These are phyloP conservation scores for Fusarium longipes DNA, from an alignment of 2,329 filamentous ascomycete genomes.

Conservation along the genomic window DNA sequence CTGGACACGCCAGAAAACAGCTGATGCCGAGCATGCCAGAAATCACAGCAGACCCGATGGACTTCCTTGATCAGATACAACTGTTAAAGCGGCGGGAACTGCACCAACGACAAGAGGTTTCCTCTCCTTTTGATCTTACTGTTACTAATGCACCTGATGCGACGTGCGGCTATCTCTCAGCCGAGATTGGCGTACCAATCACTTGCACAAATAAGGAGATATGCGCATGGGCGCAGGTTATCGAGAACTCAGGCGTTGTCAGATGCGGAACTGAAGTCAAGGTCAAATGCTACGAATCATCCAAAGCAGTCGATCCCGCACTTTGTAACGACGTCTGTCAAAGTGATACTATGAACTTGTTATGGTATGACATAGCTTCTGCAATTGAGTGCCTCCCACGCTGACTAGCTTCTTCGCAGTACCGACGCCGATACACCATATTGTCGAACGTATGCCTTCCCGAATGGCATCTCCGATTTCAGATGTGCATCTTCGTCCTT, in stretches of 20 bases:
- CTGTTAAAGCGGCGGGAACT: background rate
- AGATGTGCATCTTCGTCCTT: background rate
- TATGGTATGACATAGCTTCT: background rate
- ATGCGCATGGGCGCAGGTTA: background rate
- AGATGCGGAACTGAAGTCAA: background rate
- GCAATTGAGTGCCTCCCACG: fast-evolving
- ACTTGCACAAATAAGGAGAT: background rate
- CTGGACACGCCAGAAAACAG: background rate
- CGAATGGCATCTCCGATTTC: background rate
- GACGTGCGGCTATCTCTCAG: constrained; percentile 6
- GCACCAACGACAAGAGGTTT: background rate
- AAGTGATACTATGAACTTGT: background rate
- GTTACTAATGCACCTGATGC: background rate
- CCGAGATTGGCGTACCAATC: background rate
- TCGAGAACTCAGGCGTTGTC: background rate
- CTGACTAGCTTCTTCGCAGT: background rate
- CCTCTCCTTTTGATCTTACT: background rate
- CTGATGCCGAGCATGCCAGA: background rate
- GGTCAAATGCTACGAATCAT: background rate
- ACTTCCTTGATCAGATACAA: background rate
- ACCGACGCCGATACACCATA: background rate
- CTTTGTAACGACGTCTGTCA: background rate
- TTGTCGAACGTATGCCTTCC: constrained; percentile 2
- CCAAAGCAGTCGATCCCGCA: background rate
- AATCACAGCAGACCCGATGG: background rate